Evolutionary conservation across 305 asterid genomes (phyloP).

Genomic region (Caryopteris hybrid): DNA sequence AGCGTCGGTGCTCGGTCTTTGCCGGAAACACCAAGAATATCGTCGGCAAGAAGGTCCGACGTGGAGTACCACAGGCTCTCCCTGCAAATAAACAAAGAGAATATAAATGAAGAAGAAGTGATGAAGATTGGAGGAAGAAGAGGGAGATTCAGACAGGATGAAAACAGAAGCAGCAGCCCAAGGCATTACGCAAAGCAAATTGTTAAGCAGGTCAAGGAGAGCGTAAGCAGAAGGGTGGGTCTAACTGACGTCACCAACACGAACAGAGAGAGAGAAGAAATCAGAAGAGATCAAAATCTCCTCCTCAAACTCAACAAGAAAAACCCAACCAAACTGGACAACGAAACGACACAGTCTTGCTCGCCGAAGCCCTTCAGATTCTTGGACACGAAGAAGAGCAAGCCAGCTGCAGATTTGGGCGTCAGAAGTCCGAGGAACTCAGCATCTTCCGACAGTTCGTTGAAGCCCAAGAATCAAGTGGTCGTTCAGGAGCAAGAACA

Average conservation of each 20-base stretch:
- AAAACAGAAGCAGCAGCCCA: conserved; percentile 33
- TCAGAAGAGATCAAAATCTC: conserved; percentile 46
- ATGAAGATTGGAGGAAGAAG: conserved; percentile 3
- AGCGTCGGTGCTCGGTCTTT: conserved; percentile 43
- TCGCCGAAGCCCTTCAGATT: conserved; percentile 40
- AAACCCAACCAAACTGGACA: not conserved
- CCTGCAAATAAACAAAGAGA: conserved; percentile 67
- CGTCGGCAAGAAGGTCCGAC: conserved; percentile 56
- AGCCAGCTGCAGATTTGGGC: conserved; percentile 2
- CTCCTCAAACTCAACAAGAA: conserved; percentile 36
- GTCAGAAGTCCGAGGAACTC: conserved; percentile 32
- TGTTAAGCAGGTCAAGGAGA: conserved; percentile 66
- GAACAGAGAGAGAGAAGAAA: conserved; percentile 23
- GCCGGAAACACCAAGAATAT: conserved; percentile 67
- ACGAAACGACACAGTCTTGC: conserved; percentile 31
- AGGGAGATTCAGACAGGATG: conserved; percentile 23
- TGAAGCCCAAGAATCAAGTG: not conserved
- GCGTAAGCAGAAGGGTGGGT: conserved; percentile 59
- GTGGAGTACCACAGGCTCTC: conserved; percentile 62
- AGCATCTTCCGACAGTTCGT: conserved; percentile 14
- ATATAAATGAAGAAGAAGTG: conserved; percentile 33
- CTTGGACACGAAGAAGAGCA: conserved; percentile 30
- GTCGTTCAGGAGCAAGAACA: not conserved
- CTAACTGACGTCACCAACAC: conserved; percentile 62
- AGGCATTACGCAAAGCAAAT: conserved; percentile 54